Evolutionary conservation across 768 basidiomycete genomes (phyloP).

Genomic region (Naematelia encephala): DNA sequence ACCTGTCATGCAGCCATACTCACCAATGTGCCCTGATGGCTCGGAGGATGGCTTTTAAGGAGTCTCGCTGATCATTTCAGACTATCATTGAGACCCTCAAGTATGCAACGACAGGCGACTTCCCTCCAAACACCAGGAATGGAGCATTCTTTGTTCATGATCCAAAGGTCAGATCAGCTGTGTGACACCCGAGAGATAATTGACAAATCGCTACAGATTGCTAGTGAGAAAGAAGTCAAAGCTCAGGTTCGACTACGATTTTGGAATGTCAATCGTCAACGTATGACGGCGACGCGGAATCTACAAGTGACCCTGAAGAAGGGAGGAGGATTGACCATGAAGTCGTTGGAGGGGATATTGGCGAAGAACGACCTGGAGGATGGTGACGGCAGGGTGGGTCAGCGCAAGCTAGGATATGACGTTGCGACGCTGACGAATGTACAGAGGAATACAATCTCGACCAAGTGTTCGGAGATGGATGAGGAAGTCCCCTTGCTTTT

Average conservation of each 20-base stretch:
- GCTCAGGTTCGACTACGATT: constrained; percentile 96
- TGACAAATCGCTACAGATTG: constrained; percentile 59
- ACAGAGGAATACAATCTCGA: constrained; percentile 85
- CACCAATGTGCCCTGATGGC: too few relatives aligned
- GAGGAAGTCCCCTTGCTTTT: constrained; percentile 85
- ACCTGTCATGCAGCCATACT: too few relatives aligned
- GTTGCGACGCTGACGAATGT: background rate
- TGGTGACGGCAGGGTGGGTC: constrained; percentile 71
- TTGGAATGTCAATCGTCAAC: constrained; percentile 76
- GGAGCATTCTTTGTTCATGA: constrained; percentile 94
- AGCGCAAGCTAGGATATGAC: too few relatives aligned
- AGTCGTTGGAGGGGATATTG: constrained; percentile 90
- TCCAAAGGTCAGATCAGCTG: constrained; percentile 62
- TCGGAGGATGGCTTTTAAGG: too few relatives aligned
- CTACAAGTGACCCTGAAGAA: constrained; percentile 92
- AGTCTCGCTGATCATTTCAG: constrained; percentile 42
- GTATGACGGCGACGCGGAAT: constrained; percentile 87
- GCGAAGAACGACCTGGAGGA: constrained; percentile 65
- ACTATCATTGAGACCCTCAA: constrained; percentile 99
- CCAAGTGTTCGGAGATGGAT: constrained; percentile 97
- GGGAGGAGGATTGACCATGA: constrained; percentile 82
- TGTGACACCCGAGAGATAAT: background rate
- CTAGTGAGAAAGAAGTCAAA: constrained; percentile 97
- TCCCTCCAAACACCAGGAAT: constrained; percentile 93
- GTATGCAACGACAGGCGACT: constrained; percentile 96